Base-by-base conservation (phyloP, 345 rosid genomes). In the Luvunga scandens region DNA sequence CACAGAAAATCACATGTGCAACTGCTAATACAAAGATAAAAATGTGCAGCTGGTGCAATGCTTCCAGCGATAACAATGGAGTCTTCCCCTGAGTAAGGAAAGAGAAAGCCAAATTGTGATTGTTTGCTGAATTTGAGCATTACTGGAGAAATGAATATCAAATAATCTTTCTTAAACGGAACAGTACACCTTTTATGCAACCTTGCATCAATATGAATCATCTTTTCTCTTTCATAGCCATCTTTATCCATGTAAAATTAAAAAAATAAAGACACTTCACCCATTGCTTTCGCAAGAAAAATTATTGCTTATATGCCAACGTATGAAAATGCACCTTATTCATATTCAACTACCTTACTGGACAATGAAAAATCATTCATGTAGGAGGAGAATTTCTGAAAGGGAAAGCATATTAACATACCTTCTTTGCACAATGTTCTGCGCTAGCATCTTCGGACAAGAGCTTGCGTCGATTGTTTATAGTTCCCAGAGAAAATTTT, bases 11-110 rank as follows among this genome's bases (percentile, higher is more conserved):
- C 45, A 87, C 94, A 50, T 95, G 98, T 65, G 92, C 88, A 64
- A 95, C 85, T 24, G 98, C 98, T 83, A 95, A 53, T 14, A 91
- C 98, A 76, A 95, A 95, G 80, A 95, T 88, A 76, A 93, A 93
- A 64, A 91, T 93, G 82, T 95, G 99, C 66, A 95, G 90, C 63
- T 95, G 93, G 84, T 95, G 95, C 69, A 95, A 73, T 9, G 95
- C 97, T 85, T 95, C 98, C 83, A 87, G 25, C 12, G 98, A 85
- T 70, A 95, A 67, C 63, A 92, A 66, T 2, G 91, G 94, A 81
- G 81, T 90, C 82, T 81, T 75, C 69, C 98, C 98, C 97, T 91
- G 88, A 25, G 21, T 64, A 81, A 13, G 53, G 33, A 73, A 76
- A 70, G 61, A 42, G 13, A 69, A 56, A 53, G 30, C 42, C 24